A percentile compares a stretch with the other conserved stretches of the same genome.
Conservation (phyloP, 1,284 basidiomycete genomes). For the Xerocomus minutiporus region DNA sequence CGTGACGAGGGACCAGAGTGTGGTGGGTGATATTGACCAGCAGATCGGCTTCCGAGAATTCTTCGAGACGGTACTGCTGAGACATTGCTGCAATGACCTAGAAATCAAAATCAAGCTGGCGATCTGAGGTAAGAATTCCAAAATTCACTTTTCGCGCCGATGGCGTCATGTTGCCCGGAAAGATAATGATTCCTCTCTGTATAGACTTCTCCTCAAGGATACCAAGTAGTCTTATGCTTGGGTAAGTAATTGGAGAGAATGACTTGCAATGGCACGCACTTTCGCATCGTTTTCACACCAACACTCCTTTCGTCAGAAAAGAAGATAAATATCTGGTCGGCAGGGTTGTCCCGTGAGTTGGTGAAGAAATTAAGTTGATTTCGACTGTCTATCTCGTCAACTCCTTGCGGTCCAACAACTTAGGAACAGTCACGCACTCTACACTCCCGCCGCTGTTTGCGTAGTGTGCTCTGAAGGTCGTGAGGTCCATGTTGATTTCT, state of each 20-base stretch:
- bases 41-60: constrained; percentile 94
- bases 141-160: constrained; percentile 84
- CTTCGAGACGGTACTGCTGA: constrained; percentile 84
- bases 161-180: constrained; percentile 93
- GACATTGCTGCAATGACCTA: constrained; percentile 90
- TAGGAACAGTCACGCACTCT: constrained; percentile 44
- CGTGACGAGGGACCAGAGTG: constrained; percentile 90
- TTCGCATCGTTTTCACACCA: constrained; percentile 93
- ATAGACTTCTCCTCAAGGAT: constrained; percentile 90
- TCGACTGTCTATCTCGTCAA: constrained; percentile 52
- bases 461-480: constrained; percentile 66
- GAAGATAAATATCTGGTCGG: constrained; percentile 89
- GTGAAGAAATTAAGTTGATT: constrained; percentile 86
- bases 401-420: background rate
- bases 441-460: constrained; percentile 59
- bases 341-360: constrained; percentile 60
- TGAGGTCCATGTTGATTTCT: constrained; percentile 83
- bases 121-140: background rate
- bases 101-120: constrained; percentile 2
- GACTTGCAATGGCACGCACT: constrained; percentile 51
- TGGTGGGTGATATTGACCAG: constrained; percentile 98
- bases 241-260: constrained; percentile 7
- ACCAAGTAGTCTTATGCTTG: constrained; percentile 64
- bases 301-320: constrained; percentile 92
- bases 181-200: constrained; percentile 90